Percentiles rank a stretch among this genome's conserved stretches.
phyloP scores from a whole-genome alignment of 441 rosid species.

The Rhodomyrtus psidioides region DNA sequence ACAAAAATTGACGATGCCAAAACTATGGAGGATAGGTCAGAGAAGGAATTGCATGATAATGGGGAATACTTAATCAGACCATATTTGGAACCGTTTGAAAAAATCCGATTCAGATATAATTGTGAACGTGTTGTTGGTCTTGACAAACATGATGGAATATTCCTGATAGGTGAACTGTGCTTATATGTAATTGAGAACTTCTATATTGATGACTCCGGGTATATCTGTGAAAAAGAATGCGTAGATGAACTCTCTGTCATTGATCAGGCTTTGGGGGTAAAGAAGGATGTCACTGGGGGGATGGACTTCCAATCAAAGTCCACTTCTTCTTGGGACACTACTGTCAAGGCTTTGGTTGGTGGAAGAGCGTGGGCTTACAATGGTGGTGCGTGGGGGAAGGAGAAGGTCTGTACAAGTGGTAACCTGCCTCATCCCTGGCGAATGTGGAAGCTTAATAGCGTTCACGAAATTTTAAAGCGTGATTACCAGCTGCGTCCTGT shows the following conservation, averaged over 20 bases:
- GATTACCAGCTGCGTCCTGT: conserved; percentile 99
- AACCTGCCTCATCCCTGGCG: conserved; percentile 96
- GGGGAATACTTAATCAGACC: conserved; percentile 99
- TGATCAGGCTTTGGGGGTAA: conserved; percentile 99
- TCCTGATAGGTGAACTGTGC: conserved; percentile 90
- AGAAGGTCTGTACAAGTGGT: conserved; percentile 69
- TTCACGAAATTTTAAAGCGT: conserved; percentile 98
- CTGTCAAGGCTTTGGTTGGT: conserved; percentile 61
- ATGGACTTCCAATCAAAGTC: conserved; percentile 91
- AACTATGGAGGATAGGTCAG: conserved; percentile 63
- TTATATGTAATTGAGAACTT: conserved; percentile 96
- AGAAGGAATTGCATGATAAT: conserved; percentile 87
- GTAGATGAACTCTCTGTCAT: conserved; percentile 99
- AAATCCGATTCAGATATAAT: conserved; percentile 85
- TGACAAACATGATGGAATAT: conserved; percentile 99
- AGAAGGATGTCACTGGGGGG: conserved; percentile 71
- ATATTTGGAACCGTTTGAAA: conserved; percentile 92
- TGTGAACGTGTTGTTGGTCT: conserved; percentile 98
- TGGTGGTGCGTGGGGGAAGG: conserved; percentile 99
- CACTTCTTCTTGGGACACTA: conserved; percentile 64
- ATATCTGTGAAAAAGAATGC: conserved; percentile 96
- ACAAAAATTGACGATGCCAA: conserved; percentile 58
- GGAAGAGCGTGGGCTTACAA: conserved; percentile 99
- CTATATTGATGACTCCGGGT: conserved; percentile 74
- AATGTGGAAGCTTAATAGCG: conserved; percentile 98